phyloP scores from a whole-genome alignment of 2,329 filamentous ascomycete genomes.

The Penicillium frequentans region DNA sequence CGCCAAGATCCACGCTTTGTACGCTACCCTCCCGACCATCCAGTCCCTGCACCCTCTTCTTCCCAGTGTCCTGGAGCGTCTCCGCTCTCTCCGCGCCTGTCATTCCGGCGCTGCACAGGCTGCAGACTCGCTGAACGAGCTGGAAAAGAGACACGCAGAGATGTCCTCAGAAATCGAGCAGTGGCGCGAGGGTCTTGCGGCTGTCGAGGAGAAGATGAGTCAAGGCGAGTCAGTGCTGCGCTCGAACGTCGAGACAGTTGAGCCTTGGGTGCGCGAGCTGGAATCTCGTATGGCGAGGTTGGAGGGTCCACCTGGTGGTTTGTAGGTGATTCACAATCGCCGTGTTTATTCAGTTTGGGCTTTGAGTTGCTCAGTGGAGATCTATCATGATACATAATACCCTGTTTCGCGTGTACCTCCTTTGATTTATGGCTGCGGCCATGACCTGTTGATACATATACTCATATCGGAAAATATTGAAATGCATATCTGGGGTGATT shows the following conservation, averaged over 20 bases:
- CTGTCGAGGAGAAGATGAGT: slow-evolving; percentile 72
- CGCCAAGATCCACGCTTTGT: slow-evolving; percentile 87
- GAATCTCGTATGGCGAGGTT: slow-evolving; percentile 72
- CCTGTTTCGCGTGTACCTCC: slow-evolving; percentile 19
- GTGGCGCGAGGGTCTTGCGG: slow-evolving; percentile 79
- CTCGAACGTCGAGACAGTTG: slow-evolving; percentile 79
- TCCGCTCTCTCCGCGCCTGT: slow-evolving; percentile 78
- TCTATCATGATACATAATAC: slow-evolving; percentile 25
- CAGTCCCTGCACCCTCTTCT: slow-evolving; percentile 82
- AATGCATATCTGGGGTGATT: background rate
- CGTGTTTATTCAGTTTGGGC: background rate
- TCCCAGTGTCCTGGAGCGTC: slow-evolving; percentile 78
- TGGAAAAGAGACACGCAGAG: slow-evolving; percentile 78
- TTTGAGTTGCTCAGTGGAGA: background rate
- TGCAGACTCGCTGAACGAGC: slow-evolving; percentile 69
- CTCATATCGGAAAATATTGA: slow-evolving; percentile 3
- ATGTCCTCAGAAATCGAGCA: slow-evolving; percentile 80
- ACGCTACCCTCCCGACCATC: slow-evolving; percentile 83
- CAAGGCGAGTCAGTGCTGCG: slow-evolving; percentile 70
- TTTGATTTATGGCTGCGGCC: background rate
- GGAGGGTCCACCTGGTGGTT: slow-evolving; percentile 33
- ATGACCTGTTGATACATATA: slow-evolving; percentile 5
- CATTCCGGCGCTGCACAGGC: slow-evolving; percentile 86
- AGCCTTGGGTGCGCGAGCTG: slow-evolving; percentile 83
- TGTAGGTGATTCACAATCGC: slow-evolving; percentile 1